These are phyloP conservation scores for Zygosaccharomyces bailii DNA, from an alignment of 805 yeast species.

Conservation along the genomic window DNA sequence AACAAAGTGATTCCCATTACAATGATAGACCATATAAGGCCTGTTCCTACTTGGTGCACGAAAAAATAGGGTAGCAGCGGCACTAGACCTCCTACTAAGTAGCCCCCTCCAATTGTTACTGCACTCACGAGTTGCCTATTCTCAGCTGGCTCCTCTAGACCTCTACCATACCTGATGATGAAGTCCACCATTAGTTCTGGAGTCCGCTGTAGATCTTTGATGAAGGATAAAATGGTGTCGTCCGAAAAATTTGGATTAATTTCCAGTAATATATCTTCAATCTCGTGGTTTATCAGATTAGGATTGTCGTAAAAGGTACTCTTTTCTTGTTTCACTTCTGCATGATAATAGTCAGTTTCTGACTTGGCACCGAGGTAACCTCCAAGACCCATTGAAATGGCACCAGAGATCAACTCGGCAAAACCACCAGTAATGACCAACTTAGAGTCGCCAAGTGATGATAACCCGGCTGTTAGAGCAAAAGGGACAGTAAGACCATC, in stretches of 20 bases:
- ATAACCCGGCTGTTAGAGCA: slow-evolving; percentile 94
- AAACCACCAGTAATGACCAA: slow-evolving; percentile 96
- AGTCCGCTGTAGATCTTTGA: slow-evolving; percentile 71
- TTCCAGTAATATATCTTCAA: slow-evolving; percentile 75
- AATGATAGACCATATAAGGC: slow-evolving; percentile 67
- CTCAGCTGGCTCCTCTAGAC: slow-evolving; percentile 93
- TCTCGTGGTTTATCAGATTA: slow-evolving; percentile 65
- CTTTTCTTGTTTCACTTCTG: slow-evolving; percentile 71
- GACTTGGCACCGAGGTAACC: slow-evolving; percentile 93
- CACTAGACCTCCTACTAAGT: slow-evolving; percentile 87
- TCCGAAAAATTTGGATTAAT: slow-evolving; percentile 57
- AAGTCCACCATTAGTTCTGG: slow-evolving; percentile 83
- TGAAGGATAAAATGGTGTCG: slow-evolving; percentile 67
- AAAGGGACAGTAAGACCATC: slow-evolving; percentile 99
- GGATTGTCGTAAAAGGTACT: slow-evolving; percentile 61
- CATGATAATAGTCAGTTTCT: slow-evolving; percentile 70
- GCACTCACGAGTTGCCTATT: slow-evolving; percentile 88
- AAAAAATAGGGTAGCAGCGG: slow-evolving; percentile 92
- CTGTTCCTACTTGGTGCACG: slow-evolving; percentile 67
- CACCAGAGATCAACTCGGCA: slow-evolving; percentile 96
- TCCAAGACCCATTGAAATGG: slow-evolving; percentile 97
- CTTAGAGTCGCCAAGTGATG: slow-evolving; percentile 83
- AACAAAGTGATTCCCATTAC: slow-evolving; percentile 86
- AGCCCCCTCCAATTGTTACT: slow-evolving; percentile 81
- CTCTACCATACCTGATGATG: slow-evolving; percentile 82